Base-by-base conservation (phyloP, 2,329 filamentous ascomycete genomes). In the Penicillium sp. region DNA sequence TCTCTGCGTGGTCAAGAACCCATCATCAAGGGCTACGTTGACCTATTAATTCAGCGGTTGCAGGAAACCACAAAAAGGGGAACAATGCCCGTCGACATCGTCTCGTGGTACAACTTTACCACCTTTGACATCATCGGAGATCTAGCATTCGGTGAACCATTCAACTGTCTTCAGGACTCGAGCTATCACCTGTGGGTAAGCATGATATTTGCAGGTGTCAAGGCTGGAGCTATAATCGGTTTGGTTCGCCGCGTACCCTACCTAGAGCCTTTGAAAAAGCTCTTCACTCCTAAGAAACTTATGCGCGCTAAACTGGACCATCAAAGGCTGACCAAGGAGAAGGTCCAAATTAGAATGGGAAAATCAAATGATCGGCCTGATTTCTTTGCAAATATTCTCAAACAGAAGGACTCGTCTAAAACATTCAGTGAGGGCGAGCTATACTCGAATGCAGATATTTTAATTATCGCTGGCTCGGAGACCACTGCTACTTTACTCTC, bases 401-500 rank as follows among this genome's bases (percentile, higher is more conserved):
- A 58, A 14, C 45, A 62, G 10, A 52, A 62, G 7, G 49, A 55
- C 11, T 58, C 59, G 3, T 59, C 58, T 19, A 66, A 55, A 22
- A 59, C 53, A 3, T 56, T 65, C 29, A 62, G 50, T 22, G 3
- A 58, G 66, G 44, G 31, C 0, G 64, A 65, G 29, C 64, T 79
- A 19, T 48, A 72, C 1, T 76, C 77, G 0, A 65, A 62, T 45
- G 48, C 19, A 2, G 59, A 44, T 26, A 44, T 46, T 0, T 42
- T 65, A n/a, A 65, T 65, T 27, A 44, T 43, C 55, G 68, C 37
- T 43, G 80, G 80, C 0, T 75, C 71, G 1, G 79, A 82, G 54
- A 82, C 80, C 0, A 82, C 79, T 0, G 78, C 79, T 0, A 81
- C 79, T 0, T 59, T 75, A 0, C 67, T 82, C 1, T 68, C 73